A percentile compares a stretch with the other conserved stretches of the same genome.
Conservation (phyloP, 495 filamentous ascomycete genomes). For the Penicillium samsonianum region DNA sequence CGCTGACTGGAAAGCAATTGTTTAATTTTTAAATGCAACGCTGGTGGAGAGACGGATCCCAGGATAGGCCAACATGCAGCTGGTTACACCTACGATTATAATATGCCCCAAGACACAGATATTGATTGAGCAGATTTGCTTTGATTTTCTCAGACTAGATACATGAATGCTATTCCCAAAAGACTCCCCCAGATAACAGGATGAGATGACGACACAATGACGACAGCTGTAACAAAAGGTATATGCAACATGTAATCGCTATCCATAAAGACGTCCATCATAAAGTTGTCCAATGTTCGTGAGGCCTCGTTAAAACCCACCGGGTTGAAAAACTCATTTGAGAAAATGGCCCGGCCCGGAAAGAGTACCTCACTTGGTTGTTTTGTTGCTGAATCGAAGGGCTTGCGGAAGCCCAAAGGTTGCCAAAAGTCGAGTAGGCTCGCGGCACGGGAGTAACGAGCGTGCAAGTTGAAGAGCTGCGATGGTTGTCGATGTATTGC, state of each 20-base stretch:
- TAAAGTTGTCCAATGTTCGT: neutral
- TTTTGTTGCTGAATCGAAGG: neutral
- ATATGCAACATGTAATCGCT: constrained; percentile 11
- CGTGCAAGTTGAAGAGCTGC: constrained; percentile 5
- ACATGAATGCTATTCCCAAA: neutral
- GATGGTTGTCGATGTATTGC: constrained; percentile 5
- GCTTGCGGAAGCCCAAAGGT: neutral
- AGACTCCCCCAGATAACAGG: constrained; percentile 1
- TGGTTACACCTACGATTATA: neutral
- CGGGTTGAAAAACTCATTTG: constrained; percentile 13
- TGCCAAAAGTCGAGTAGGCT: constrained; percentile 8
- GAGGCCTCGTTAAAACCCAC: constrained; percentile 18
- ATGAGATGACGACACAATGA: neutral
- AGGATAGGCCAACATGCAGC: neutral
- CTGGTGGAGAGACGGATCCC: neutral
- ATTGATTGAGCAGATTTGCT: neutral
- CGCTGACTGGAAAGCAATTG: neutral
- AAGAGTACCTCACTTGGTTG: constrained; percentile 12
- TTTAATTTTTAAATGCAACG: neutral
- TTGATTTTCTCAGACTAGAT: neutral
- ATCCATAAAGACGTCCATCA: constrained; percentile 10
- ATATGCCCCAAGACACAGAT: neutral
- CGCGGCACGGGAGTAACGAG: neutral
- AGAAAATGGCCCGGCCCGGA: constrained; percentile 15
- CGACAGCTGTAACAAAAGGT: constrained; percentile 11